Evolutionary conservation across 2,329 filamentous ascomycete species (phyloP).

Genomic region (Claviceps arundinis): DNA sequence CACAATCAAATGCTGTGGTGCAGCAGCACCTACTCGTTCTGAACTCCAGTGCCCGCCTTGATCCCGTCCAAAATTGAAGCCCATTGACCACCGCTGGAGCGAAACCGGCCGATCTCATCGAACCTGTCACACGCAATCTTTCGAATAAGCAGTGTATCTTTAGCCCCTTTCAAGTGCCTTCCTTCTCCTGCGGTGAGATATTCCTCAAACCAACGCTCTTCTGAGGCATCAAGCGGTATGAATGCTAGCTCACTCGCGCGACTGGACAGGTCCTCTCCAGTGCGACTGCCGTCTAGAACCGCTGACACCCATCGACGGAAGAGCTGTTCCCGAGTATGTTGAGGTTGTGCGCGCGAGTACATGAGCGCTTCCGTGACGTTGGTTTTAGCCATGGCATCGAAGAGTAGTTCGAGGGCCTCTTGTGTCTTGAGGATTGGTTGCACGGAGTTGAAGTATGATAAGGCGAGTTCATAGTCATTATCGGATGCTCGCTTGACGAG

Average conservation of each 20-base stretch:
- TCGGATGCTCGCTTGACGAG: slow-evolving; percentile 47
- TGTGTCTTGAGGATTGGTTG: slow-evolving; percentile 57
- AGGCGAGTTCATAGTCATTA: slow-evolving; percentile 47
- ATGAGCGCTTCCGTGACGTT: slow-evolving; percentile 61
- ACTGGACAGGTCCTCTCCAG: slow-evolving; percentile 29
- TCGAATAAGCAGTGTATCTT: slow-evolving; percentile 63
- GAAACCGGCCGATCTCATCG: slow-evolving; percentile 31
- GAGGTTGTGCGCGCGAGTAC: slow-evolving; percentile 54
- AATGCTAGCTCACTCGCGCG: slow-evolving; percentile 58
- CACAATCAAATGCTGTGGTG: background rate
- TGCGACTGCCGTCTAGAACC: slow-evolving; percentile 32
- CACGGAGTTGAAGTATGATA: slow-evolving; percentile 68
- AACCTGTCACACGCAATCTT: slow-evolving; percentile 54
- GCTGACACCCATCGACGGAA: slow-evolving; percentile 52
- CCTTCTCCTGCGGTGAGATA: slow-evolving; percentile 53
- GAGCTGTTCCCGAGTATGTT: slow-evolving; percentile 46
- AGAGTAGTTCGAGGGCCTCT: slow-evolving; percentile 51
- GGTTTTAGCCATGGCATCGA: slow-evolving; percentile 52
- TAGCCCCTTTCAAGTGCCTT: slow-evolving; percentile 48
- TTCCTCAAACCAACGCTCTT: slow-evolving; percentile 64
- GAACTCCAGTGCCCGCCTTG: slow-evolving; percentile 28
- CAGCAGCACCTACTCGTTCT: slow-evolving; percentile 12
- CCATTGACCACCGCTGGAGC: slow-evolving; percentile 32
- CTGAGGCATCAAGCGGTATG: slow-evolving; percentile 54
- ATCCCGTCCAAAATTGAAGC: slow-evolving; percentile 37